Evolutionary conservation across 2,329 filamentous ascomycete genomes (phyloP).

Genomic region (Clathrospora elynae): DNA sequence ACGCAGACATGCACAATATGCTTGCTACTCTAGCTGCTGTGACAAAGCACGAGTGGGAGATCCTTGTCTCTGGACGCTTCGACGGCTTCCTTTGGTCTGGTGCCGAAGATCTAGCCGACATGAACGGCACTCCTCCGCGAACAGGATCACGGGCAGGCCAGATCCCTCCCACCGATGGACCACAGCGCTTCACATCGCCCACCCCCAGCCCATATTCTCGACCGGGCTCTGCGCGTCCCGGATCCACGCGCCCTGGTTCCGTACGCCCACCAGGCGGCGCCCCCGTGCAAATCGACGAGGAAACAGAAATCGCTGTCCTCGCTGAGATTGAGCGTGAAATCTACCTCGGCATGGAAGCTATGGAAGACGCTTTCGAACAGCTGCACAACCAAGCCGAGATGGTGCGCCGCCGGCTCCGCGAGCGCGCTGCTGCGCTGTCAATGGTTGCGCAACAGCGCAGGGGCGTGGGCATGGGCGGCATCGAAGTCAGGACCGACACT

Average conservation of each 20-base stretch:
- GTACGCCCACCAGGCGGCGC: constrained; percentile 54
- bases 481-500: constrained; percentile 56
- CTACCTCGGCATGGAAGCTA: constrained; percentile 88
- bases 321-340: constrained; percentile 94
- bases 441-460: constrained; percentile 64
- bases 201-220: constrained; percentile 23
- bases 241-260: constrained; percentile 23
- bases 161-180: constrained; percentile 48
- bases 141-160: constrained; percentile 47
- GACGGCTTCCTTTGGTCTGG: constrained; percentile 96
- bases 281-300: constrained; percentile 88
- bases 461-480: constrained; percentile 50
- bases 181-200: constrained; percentile 49
- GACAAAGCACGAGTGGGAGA: constrained; percentile 93
- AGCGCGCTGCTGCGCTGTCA: constrained; percentile 79
- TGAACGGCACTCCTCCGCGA: constrained; percentile 29
- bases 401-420: constrained; percentile 77
- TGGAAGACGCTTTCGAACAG: constrained; percentile 92
- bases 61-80: constrained; percentile 89
- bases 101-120: constrained; percentile 64
- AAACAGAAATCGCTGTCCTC: constrained; percentile 86
- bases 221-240: constrained; percentile 28
- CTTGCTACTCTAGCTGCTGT: constrained; percentile 87
- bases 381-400: constrained; percentile 84
- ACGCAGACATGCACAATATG: constrained; percentile 80